Base-by-base conservation (phyloP, 139 green algal species). In the Picochlorum costavermella region DNA sequence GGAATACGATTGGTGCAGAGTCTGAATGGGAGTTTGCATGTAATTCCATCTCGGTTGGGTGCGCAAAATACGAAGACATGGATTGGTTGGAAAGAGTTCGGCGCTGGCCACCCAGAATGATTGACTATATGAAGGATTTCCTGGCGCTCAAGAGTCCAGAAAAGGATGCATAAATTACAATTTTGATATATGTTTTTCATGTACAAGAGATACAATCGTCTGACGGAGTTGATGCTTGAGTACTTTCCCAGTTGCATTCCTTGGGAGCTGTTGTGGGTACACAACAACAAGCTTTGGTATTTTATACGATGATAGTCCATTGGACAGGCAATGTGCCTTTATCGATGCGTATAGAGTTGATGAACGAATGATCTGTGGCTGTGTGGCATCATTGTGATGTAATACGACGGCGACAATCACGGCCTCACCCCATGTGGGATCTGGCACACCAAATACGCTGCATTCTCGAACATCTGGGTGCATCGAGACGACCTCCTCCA, bases 401-500 rank as follows among this genome's bases (percentile, higher is more conserved):
- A 94, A 71, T 50, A 84, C 73, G 23, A 91, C 36, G 5, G 81
- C 65, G 2, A 79, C 85, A 5, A 77, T 63, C 20, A 92, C 89
- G 30, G 66, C 44, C 71, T 96, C 85, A 0, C 90, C 90, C 10
- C 92, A 68, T 1, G 86, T 64, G 30, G 56, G 62, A 61, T 96
- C 73, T 6, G 85, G 78, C 30, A 92, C 45, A 3, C 88, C 90
- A 33, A 95, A 79, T 26, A 94, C 90, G 17, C 85, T 87, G 14
- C 77, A 89, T 14, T 68, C 76, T 8, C 50, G 58, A 12, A 96
- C 76, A 0, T 50, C 81, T 0, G 81, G 77, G 63, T 91, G 76
- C 10, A 26, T 40, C 1, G 17, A 36, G 43, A 83, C 49, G 0
- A 60, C 57, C 0, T 59, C 48, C 61, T 88, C 83, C 37, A 89